Evolutionary conservation across 352 stramenopile species (phyloP).

Genomic region (Phytophthora lateralis): DNA sequence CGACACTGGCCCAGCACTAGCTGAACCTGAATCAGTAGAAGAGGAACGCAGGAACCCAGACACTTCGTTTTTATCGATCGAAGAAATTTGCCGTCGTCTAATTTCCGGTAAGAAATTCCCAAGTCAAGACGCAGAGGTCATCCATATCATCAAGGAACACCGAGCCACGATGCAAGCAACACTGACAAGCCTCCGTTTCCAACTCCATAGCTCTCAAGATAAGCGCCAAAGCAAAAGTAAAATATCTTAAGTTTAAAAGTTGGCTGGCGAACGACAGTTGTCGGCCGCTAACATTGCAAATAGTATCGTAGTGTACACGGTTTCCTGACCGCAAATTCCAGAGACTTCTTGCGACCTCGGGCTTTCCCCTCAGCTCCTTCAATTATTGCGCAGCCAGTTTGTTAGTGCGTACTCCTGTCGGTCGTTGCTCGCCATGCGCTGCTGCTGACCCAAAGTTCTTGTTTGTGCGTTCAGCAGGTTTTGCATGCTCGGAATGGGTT

Average conservation of each 20-base stretch:
- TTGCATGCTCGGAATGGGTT: constrained; percentile 57
- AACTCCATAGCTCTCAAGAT: constrained; percentile 13
- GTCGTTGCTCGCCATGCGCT: constrained; percentile 34
- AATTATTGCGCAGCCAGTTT: constrained; percentile 69
- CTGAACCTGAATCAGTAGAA: constrained; percentile 1
- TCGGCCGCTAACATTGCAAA: constrained; percentile 25
- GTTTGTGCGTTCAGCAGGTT: constrained; percentile 48
- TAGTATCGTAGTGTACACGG: constrained; percentile 42
- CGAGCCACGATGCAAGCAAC: constrained; percentile 18
- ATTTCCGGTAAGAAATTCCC: constrained; percentile 39
- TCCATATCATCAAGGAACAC: constrained; percentile 37
- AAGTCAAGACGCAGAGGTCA: constrained; percentile 24
- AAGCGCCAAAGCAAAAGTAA: constrained; percentile 11
- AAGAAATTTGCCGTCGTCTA: constrained; percentile 36
- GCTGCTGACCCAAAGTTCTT: constrained; percentile 34
- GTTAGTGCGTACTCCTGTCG: constrained; percentile 67
- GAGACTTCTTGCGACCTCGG: constrained; percentile 1
- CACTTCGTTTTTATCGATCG: constrained; percentile 33
- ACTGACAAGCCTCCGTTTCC: constrained; percentile 14
- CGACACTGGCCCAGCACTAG: background rate
- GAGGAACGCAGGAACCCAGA: background rate
- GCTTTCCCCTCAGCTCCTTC: constrained; percentile 4
- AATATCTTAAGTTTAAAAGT: constrained; percentile 18
- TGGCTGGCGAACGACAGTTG: constrained; percentile 9
- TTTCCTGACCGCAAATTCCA: constrained; percentile 14